These are phyloP conservation scores for Penicillium lagena DNA, from an alignment of 495 filamentous ascomycete species.

Conservation along the genomic window DNA sequence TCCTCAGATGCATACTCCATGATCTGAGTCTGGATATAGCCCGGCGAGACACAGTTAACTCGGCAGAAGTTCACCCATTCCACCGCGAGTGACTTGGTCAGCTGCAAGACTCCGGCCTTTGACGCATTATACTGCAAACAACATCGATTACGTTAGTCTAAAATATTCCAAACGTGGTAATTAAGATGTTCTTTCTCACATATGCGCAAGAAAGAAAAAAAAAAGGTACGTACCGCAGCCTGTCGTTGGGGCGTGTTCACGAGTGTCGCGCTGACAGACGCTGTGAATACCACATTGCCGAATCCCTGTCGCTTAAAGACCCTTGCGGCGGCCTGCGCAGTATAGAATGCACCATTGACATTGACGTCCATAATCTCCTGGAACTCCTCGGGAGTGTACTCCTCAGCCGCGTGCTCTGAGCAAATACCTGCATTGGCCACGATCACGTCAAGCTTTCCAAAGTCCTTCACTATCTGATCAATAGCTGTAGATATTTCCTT, in stretches of 20 bases:
- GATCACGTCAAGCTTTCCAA: constrained; percentile 61
- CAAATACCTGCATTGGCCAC: constrained; percentile 67
- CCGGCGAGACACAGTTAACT: constrained; percentile 37
- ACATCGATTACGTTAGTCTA: not conserved
- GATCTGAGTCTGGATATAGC: constrained; percentile 35
- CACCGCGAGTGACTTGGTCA: constrained; percentile 22
- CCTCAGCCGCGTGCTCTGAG: constrained; percentile 19
- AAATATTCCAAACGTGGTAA: not conserved
- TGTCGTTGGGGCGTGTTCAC: constrained; percentile 27
- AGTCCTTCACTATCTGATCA: not conserved
- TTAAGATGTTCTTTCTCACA: not conserved
- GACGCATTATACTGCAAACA: constrained; percentile 26
- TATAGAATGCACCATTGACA: constrained; percentile 29
- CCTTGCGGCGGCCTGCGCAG: constrained; percentile 26
- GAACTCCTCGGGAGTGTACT: constrained; percentile 10
- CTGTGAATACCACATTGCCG: constrained; percentile 22
- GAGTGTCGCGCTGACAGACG: constrained; percentile 17
- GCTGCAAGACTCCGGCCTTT: constrained; percentile 24
- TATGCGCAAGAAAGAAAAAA: not conserved
- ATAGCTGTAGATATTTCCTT: not conserved
- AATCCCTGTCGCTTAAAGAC: constrained; percentile 19
- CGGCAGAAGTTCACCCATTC: constrained; percentile 32
- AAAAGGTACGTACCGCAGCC: constrained; percentile 3
- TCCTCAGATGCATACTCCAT: constrained; percentile 14
- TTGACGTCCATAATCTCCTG: constrained; percentile 25